These are phyloP conservation scores for Solanum lignicaule DNA, from an alignment of 257 asterid species.

Conservation along the genomic window DNA sequence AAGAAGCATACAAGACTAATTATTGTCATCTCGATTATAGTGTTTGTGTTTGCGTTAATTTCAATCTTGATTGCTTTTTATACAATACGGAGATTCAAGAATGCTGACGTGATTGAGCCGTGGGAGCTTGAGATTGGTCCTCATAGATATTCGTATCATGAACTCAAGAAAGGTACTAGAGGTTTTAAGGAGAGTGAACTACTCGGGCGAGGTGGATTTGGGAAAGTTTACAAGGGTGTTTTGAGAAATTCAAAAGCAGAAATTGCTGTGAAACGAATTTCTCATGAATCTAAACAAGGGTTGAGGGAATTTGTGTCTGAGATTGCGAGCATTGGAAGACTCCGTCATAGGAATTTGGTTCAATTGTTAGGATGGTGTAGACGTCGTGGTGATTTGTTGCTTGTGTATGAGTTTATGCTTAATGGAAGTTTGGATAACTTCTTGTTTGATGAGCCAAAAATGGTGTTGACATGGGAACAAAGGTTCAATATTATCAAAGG, in stretches of 20 bases:
- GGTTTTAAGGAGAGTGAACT: conserved; percentile 27
- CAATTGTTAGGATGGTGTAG: conserved; percentile 41
- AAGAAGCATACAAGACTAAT: conserved; percentile 8
- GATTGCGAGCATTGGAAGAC: conserved; percentile 33
- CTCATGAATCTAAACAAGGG: conserved; percentile 27
- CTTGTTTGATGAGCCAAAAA: conserved; percentile 11
- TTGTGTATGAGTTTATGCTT: conserved; percentile 42
- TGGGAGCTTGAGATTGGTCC: conserved; percentile 52
- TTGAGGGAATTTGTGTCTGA: conserved; percentile 33
- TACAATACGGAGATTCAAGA: background rate
- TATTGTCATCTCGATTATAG: background rate
- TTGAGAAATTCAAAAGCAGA: conserved; percentile 14
- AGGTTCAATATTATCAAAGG: conserved; percentile 4
- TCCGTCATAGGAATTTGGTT: conserved; percentile 42
- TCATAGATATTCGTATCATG: conserved; percentile 23
- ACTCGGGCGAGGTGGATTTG: conserved; percentile 40
- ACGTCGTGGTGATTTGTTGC: conserved; percentile 22
- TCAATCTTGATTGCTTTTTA: background rate
- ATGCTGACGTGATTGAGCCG: conserved; percentile 22
- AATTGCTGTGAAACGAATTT: conserved; percentile 30
- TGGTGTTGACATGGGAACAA: conserved; percentile 24
- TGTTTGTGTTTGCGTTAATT: background rate
- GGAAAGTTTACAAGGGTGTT: conserved; percentile 35
- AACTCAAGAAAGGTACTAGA: conserved; percentile 26
- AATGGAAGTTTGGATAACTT: conserved; percentile 39